phyloP scores from a whole-genome alignment of 805 yeast genomes.

The Candida lessepsii region DNA sequence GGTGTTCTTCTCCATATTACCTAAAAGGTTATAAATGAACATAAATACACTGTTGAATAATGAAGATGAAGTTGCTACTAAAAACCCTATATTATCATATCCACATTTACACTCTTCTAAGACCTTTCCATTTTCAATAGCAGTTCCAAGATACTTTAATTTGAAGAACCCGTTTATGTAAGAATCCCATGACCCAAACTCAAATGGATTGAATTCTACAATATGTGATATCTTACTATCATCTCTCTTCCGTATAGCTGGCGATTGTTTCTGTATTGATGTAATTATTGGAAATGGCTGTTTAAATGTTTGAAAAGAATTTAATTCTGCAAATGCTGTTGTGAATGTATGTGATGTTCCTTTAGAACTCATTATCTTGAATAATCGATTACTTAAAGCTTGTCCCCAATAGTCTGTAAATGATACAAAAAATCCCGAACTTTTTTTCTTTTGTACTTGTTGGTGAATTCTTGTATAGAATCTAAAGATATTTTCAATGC shows the following conservation, averaged over 20 bases:
- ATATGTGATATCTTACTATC: slow-evolving; percentile 41
- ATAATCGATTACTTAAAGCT: slow-evolving; percentile 51
- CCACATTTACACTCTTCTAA: slow-evolving; percentile 43
- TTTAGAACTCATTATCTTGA: slow-evolving; percentile 32
- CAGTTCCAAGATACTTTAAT: slow-evolving; percentile 53
- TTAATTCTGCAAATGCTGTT: slow-evolving; percentile 25
- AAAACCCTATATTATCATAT: slow-evolving; percentile 58
- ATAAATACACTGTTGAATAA: slow-evolving; percentile 55
- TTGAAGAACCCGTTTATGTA: slow-evolving; percentile 46
- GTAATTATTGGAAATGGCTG: slow-evolving; percentile 53
- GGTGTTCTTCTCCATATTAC: slow-evolving; percentile 31
- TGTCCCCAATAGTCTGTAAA: slow-evolving; percentile 71
- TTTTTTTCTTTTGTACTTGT: slow-evolving; percentile 52
- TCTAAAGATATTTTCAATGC: slow-evolving; percentile 27
- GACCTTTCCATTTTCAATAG: slow-evolving; percentile 44
- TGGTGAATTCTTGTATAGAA: slow-evolving; percentile 54
- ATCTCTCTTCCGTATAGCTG: slow-evolving; percentile 18
- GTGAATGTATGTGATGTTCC: slow-evolving; percentile 35
- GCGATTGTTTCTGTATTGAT: slow-evolving; percentile 38
- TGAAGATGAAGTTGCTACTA: slow-evolving; percentile 64
- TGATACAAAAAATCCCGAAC: slow-evolving; percentile 53
- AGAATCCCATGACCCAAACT: slow-evolving; percentile 68
- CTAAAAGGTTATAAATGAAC: slow-evolving; percentile 43
- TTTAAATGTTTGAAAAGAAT: slow-evolving; percentile 34
- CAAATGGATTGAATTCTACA: slow-evolving; percentile 63